A percentile compares a stretch with the other conserved stretches of the same genome.
phyloP scores from a whole-genome alignment of 441 rosid genomes.

The Mallotus repandus region DNA sequence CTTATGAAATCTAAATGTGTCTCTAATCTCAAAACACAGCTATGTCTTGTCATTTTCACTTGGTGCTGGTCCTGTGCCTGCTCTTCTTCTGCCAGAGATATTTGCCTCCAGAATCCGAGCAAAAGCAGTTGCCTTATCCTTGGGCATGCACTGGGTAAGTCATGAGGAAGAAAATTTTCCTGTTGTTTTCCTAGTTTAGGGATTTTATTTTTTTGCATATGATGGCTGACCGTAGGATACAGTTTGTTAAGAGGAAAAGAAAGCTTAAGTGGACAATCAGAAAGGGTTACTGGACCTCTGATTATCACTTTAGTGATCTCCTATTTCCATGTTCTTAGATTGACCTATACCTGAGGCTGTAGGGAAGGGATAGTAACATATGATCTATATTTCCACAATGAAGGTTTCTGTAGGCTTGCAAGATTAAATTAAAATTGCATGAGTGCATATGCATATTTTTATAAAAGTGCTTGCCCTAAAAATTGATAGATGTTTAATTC shows the following conservation, averaged over 20 bases:
- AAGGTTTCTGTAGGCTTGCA: neutral
- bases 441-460: neutral
- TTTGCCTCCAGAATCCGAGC: conserved; percentile 97
- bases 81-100: conserved; percentile 95
- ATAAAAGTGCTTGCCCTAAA: neutral
- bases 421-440: no score
- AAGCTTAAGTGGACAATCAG: neutral
- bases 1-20: conserved; percentile 18
- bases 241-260: neutral
- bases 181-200: neutral
- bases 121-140: conserved; percentile 88
- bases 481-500: conserved; percentile 1
- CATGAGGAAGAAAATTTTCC: neutral
- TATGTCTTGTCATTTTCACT: conserved; percentile 95
- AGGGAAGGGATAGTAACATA: neutral
- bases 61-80: conserved; percentile 99
- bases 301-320: neutral
- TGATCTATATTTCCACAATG: neutral
- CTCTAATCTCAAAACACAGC: conserved; percentile 50
- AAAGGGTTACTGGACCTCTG: neutral
- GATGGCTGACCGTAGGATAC: neutral
- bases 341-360: no score
- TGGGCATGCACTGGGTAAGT: conserved; percentile 98
- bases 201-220: neutral
- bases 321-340: neutral